Evolutionary conservation across 169 alveolate species (phyloP).

Genomic region (Ichthyophthirius multifiliis): DNA sequence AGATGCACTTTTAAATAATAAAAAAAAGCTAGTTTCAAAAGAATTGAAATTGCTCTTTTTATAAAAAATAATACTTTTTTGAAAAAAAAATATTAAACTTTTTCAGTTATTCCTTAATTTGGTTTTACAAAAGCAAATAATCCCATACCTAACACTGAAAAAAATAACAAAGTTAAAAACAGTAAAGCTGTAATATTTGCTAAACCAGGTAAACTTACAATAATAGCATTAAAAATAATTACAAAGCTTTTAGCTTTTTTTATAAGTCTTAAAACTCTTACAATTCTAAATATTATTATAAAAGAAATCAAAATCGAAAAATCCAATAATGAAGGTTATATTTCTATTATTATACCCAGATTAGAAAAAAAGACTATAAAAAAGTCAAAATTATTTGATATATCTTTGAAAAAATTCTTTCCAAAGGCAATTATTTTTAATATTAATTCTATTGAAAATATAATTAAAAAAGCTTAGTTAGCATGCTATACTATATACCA

Average conservation of each 20-base stretch:
- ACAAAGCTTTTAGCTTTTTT: conserved; percentile 34
- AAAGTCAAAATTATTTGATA: conserved; percentile 7
- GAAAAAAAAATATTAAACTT: too few species aligned
- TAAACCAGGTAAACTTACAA: conserved; percentile 50
- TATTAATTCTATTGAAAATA: conserved; percentile 38
- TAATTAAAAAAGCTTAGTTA: conserved; percentile 32
- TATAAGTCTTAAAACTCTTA: conserved; percentile 44
- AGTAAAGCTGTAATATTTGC: conserved; percentile 54
- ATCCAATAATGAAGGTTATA: not conserved
- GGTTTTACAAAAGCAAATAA: conserved; percentile 31
- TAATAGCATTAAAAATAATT: conserved; percentile 35
- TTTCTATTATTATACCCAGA: conserved; percentile 8
- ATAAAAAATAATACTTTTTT: too few species aligned
- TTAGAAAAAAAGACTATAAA: conserved; percentile 29
- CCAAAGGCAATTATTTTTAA: conserved; percentile 39
- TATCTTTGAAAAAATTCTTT: conserved; percentile 20
- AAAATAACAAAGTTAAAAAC: conserved; percentile 37
- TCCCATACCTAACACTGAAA: conserved; percentile 43
- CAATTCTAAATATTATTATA: conserved; percentile 45
- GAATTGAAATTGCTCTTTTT: not conserved
- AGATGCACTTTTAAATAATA: conserved; percentile 18
- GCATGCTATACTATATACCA: not conserved
- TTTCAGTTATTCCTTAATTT: not conserved
- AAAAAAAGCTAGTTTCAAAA: conserved; percentile 1
- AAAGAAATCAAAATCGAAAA: not conserved